These are phyloP conservation scores for Tolypocladium ovalisporum DNA, from an alignment of 2,329 filamentous ascomycete species.

Conservation along the genomic window DNA sequence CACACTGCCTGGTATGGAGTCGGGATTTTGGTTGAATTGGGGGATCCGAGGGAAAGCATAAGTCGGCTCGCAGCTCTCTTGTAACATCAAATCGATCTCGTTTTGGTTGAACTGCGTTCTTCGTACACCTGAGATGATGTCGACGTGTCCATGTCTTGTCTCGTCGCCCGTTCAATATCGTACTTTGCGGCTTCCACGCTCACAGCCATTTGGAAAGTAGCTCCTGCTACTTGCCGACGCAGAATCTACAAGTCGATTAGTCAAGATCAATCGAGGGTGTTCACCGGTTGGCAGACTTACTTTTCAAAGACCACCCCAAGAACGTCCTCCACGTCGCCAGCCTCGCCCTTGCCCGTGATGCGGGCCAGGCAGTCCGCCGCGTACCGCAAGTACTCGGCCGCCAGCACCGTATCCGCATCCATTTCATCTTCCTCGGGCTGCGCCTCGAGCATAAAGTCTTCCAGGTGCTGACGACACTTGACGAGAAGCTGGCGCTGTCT, in stretches of 20 bases:
- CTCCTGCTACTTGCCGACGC: constrained; percentile 30
- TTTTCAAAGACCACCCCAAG: constrained; percentile 96
- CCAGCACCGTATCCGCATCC: constrained; percentile 75
- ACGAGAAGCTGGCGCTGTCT: constrained; percentile 75
- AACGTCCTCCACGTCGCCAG: constrained; percentile 88
- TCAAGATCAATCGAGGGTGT: neutral
- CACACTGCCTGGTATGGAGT: neutral
- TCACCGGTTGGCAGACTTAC: constrained; percentile 40
- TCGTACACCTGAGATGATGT: neutral
- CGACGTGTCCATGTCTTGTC: neutral
- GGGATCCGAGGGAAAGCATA: neutral
- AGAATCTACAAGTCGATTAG: constrained; percentile 23
- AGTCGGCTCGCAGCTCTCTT: neutral
- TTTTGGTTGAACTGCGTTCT: neutral
- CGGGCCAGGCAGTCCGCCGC: constrained; percentile 72
- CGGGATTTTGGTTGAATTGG: neutral
- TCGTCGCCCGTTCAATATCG: neutral
- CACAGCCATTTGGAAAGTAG: neutral
- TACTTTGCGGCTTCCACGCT: neutral
- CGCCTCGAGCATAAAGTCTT: constrained; percentile 59
- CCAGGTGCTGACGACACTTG: constrained; percentile 60
- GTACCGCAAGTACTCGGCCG: constrained; percentile 76
- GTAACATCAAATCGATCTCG: neutral
- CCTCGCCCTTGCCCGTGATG: constrained; percentile 78
- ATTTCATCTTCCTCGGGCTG: constrained; percentile 19